Conservation (phyloP, 495 filamentous ascomycete species). For the Podospora pseudoanserina region DNA sequence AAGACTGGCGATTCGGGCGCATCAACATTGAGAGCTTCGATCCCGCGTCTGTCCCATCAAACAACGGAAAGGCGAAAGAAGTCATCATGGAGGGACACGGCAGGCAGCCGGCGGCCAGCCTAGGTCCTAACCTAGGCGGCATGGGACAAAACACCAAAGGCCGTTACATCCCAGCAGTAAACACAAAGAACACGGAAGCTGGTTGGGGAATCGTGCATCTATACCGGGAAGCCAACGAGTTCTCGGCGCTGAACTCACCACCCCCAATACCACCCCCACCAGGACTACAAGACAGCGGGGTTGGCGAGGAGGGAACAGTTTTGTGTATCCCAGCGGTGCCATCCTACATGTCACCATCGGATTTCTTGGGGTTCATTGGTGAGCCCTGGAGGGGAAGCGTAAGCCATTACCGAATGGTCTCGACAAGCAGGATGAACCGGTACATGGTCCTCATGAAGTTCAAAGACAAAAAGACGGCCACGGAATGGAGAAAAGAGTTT, state of each 20-base stretch:
- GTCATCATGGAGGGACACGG: conserved; percentile 8
- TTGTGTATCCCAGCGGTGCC: conserved; percentile 93
- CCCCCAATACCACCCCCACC: neutral
- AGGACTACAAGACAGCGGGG: neutral
- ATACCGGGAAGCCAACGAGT: conserved; percentile 76
- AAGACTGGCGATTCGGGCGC: conserved; percentile 48
- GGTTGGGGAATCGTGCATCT: conserved; percentile 93
- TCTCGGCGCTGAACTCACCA: conserved; percentile 35
- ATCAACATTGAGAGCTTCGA: conserved; percentile 46
- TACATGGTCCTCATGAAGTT: conserved; percentile 99
- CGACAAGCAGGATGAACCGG: conserved; percentile 80
- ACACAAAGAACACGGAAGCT: conserved; percentile 67
- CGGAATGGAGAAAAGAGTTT: conserved; percentile 77
- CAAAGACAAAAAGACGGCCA: conserved; percentile 66
- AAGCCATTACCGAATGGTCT: conserved; percentile 93
- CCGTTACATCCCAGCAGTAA: neutral
- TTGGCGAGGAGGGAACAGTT: conserved; percentile 55
- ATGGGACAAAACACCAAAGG: neutral
- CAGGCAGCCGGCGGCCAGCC: conserved; percentile 21
- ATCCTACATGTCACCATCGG: conserved; percentile 83
- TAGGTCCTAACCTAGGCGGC: conserved; percentile 8
- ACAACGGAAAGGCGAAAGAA: neutral
- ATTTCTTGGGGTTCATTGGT: conserved; percentile 90
- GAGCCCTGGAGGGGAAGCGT: conserved; percentile 84
- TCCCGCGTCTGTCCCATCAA: conserved; percentile 6